These are phyloP conservation scores for Hypoxylon perforatum DNA, from an alignment of 495 filamentous ascomycete species.

Conservation along the genomic window DNA sequence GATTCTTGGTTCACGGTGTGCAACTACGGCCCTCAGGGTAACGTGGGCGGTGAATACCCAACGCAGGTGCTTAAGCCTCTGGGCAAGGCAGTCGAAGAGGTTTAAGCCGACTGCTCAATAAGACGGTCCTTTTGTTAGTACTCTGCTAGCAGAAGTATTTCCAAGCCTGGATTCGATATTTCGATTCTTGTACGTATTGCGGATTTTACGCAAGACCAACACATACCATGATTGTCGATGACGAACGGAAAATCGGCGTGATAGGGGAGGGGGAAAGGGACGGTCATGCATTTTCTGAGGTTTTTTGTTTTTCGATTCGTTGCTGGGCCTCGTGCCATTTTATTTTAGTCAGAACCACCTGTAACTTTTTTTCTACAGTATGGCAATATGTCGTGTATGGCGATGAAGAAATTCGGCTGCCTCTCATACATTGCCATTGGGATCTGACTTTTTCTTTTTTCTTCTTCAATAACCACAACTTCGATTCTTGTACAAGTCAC, in stretches of 20 bases:
- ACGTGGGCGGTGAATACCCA: conserved; percentile 72
- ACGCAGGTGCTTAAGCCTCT: conserved; percentile 69
- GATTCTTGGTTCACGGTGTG: conserved; percentile 77
- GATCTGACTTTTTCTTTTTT: conserved; percentile 35
- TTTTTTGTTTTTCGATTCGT: conserved; percentile 42
- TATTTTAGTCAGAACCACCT: conserved; percentile 32
- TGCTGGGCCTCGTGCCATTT: conserved; percentile 29
- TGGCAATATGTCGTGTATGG: conserved; percentile 6
- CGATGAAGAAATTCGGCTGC: neutral
- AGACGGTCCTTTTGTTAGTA: conserved; percentile 25
- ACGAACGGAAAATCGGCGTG: conserved; percentile 30
- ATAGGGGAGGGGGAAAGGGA: conserved; percentile 28
- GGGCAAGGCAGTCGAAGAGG: conserved; percentile 46
- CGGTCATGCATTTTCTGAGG: conserved; percentile 31
- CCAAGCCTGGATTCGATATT: conserved; percentile 11
- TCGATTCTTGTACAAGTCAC: conserved; percentile 36
- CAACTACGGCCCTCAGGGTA: conserved; percentile 86
- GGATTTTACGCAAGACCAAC: conserved; percentile 21
- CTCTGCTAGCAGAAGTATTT: conserved; percentile 23
- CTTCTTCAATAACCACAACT: conserved; percentile 14
- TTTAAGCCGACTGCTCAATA: conserved; percentile 33
- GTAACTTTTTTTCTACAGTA: conserved; percentile 17
- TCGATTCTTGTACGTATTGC: conserved; percentile 52
- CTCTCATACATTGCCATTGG: conserved; percentile 12
- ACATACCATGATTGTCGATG: conserved; percentile 39